Base-by-base conservation (phyloP, 495 filamentous ascomycete species). In the Lentithecium fluviatile region DNA sequence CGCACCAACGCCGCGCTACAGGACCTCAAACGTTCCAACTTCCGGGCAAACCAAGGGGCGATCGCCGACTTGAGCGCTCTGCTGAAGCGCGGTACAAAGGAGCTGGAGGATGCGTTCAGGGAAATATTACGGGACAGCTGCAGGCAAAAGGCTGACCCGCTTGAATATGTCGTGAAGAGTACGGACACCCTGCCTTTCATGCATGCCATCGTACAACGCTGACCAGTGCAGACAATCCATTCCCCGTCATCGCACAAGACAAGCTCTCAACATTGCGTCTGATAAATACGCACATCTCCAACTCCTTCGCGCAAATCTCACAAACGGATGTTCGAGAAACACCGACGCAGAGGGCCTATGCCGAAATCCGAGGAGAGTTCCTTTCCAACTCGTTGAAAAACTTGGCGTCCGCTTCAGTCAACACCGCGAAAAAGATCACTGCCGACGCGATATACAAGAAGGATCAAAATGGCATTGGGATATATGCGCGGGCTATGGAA, bases 91-190 rank as follows among this genome's bases (percentile, higher is more conserved):
- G 94, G 92, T 13, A 89, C 85, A 58, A 80, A 82, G 17, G 86
- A 90, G 69, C 79, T 99, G 15, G 91, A 97, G 72, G 86, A 84
- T 38, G 76, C 90, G 48, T 90, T 96, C 72, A 83, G 90, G 57
- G 82, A 86, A 58, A 77, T 88, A 52, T 74, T 97, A 36, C 80
- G 82, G 25, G 85, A 95, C 64, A 85, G 90, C 19, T 82, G 85
- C 7, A 79, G 82, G 51, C n/a, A 45, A 23, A 80, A 87, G 1
- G 82, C 97, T 29, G 94, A 99, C 65, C 92, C 95, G 6, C 75
- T 97, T 42, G 89, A 96, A 68, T 97, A 88, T 69, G 84, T 97
- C 66, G 96, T 89, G n/a, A 97, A 96, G 71, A 81, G 88, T 80
- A 81, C 76, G 65, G 74, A 74, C 1, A 78, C 77, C n/a, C n/a